Evolutionary conservation across 768 basidiomycete genomes (phyloP).

Genomic region (Auriculariales sp.): DNA sequence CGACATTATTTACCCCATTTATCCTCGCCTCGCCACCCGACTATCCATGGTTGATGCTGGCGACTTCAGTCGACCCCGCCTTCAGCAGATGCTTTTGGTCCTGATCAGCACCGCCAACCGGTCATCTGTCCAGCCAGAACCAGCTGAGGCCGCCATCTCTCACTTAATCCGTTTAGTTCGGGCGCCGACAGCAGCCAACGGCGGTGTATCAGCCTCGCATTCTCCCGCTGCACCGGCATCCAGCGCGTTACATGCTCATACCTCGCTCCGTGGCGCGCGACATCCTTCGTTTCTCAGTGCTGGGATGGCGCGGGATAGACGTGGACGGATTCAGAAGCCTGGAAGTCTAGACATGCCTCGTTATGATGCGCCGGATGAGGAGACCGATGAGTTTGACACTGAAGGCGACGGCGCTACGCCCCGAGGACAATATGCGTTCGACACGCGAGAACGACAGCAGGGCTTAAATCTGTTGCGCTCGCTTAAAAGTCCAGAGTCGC

Average conservation of each 20-base stretch:
- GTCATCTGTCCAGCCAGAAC: constrained; percentile 26
- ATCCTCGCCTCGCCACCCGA: constrained; percentile 36
- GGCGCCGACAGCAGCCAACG: neutral
- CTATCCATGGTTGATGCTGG: constrained; percentile 37
- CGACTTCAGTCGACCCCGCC: constrained; percentile 47
- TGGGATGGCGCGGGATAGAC: constrained; percentile 59
- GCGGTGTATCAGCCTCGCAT: constrained; percentile 38
- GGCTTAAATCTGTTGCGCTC: too few species aligned
- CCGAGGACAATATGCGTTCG: too few species aligned
- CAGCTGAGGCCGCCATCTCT: constrained; percentile 52
- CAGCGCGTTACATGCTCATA: constrained; percentile 6
- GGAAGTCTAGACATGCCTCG: neutral
- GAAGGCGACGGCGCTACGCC: too few species aligned
- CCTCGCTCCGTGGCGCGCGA: constrained; percentile 16
- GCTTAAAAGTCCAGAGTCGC: too few species aligned
- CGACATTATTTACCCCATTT: constrained; percentile 56
- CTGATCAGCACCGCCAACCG: constrained; percentile 9
- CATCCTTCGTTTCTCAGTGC: constrained; percentile 61
- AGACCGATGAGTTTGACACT: neutral
- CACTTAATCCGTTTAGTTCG: constrained; percentile 38
- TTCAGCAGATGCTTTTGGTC: constrained; percentile 55
- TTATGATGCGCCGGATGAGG: neutral
- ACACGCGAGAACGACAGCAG: too few species aligned
- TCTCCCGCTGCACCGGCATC: constrained; percentile 11
- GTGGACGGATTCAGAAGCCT: constrained; percentile 40